A percentile compares a stretch with the other conserved stretches of the same genome.
Evolutionary conservation across 169 alveolate genomes (phyloP).

Genomic region (Eimeria necatrix): DNA sequence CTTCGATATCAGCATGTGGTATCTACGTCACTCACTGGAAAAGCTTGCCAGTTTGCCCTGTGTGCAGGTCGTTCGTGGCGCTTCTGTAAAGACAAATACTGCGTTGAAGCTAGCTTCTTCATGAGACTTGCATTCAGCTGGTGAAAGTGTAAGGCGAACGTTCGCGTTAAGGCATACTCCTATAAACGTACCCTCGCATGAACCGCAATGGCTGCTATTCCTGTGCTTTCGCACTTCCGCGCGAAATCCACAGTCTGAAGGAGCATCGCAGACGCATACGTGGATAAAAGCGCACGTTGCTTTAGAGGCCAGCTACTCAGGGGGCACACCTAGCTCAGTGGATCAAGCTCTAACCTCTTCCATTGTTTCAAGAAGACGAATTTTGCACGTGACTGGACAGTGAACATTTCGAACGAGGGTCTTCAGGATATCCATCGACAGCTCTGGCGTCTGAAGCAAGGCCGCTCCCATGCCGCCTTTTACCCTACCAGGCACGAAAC

Average conservation of each 20-base stretch:
- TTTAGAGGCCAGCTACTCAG: background rate
- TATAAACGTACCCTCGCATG: constrained; percentile 78
- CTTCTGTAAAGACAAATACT: constrained; percentile 65
- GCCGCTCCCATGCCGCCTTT: constrained; percentile 85
- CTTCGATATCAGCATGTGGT: too few species aligned
- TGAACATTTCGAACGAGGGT: constrained; percentile 73
- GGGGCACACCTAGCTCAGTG: background rate
- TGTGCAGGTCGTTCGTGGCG: constrained; percentile 80
- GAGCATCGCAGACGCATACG: background rate
- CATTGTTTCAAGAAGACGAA: constrained; percentile 78
- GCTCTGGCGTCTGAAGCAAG: constrained; percentile 78
- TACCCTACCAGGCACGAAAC: constrained; percentile 27
- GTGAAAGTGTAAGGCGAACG: background rate
- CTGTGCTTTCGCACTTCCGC: constrained; percentile 76
- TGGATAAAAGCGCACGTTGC: background rate
- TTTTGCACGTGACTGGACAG: constrained; percentile 81
- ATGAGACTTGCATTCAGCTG: background rate
- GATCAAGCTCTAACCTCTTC: constrained; percentile 59
- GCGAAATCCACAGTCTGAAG: constrained; percentile 81
- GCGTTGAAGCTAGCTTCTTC: constrained; percentile 1
- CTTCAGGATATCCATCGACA: constrained; percentile 80
- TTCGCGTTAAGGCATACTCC: background rate
- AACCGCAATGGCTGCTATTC: constrained; percentile 77
- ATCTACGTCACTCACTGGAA: constrained; percentile 37
- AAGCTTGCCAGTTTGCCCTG: constrained; percentile 78